Percentiles rank a stretch among this genome's conserved stretches.
Evolutionary conservation across 2,329 filamentous ascomycete species (phyloP).

Genomic region (Cercospora brassicicola): DNA sequence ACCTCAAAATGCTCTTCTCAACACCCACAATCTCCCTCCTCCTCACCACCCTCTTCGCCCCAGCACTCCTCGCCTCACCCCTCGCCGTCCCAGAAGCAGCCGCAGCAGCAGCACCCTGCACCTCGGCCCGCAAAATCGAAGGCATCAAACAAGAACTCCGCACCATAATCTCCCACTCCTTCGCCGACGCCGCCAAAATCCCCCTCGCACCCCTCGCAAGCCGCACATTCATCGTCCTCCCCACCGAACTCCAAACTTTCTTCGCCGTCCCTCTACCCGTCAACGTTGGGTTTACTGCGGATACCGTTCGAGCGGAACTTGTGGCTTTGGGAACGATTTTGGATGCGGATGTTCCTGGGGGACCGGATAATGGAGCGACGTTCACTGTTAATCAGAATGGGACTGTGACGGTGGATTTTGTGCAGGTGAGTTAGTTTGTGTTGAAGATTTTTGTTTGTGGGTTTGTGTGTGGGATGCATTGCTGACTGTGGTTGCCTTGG

Average conservation of each 20-base stretch:
- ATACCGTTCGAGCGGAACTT: conserved; percentile 17
- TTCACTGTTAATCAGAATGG: conserved; percentile 19
- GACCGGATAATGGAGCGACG: not conserved
- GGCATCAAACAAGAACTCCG: conserved; percentile 21
- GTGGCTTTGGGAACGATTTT: conserved; percentile 13
- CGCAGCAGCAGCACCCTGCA: not conserved
- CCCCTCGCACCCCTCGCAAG: conserved; percentile 14
- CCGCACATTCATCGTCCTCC: conserved; percentile 14
- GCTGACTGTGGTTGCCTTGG: too few species aligned
- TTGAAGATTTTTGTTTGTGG: not conserved
- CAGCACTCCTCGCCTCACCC: not conserved
- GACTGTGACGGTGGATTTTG: conserved; percentile 18
- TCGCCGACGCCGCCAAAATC: conserved; percentile 13
- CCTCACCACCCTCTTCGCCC: not conserved
- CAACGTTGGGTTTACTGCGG: conserved; percentile 18
- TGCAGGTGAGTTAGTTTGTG: conserved; percentile 11
- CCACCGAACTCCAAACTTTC: not conserved
- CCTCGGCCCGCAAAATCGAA: conserved; percentile 3
- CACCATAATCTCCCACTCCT: conserved; percentile 18
- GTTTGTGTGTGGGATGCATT: not conserved
- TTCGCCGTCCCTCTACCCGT: conserved; percentile 5
- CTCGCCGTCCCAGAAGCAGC: not conserved
- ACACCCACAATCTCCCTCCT: not conserved
- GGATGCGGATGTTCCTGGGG: conserved; percentile 13
- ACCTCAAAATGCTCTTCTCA: not conserved